A percentile compares a stretch with the other conserved stretches of the same genome.
Conservation (phyloP, 2,329 filamentous ascomycete species). For the Dothistroma pini region DNA sequence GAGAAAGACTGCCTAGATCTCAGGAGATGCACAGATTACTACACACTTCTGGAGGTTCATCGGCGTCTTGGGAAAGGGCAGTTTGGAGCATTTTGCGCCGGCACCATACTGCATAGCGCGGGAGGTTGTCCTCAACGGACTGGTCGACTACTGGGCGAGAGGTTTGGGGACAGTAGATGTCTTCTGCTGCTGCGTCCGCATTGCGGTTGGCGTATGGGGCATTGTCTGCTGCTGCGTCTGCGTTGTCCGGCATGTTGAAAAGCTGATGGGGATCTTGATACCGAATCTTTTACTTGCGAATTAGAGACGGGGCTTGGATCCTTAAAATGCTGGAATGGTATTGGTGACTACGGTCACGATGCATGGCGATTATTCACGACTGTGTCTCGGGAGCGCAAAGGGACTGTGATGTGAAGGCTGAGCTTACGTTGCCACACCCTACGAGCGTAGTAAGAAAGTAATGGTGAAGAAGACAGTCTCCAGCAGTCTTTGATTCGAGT, state of each 20-base stretch:
- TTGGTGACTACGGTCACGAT: background rate
- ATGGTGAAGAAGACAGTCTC: background rate
- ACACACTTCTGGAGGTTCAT: background rate
- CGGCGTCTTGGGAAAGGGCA: background rate
- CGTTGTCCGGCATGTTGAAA: background rate
- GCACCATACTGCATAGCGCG: background rate
- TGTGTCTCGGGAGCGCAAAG: background rate
- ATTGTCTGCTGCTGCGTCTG: background rate
- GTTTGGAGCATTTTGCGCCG: background rate
- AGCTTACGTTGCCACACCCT: background rate
- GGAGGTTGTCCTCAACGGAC: background rate
- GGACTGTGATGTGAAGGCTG: background rate
- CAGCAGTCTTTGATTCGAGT: no score
- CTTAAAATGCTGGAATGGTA: no score
- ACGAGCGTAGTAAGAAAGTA: no score
- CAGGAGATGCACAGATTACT: no score
- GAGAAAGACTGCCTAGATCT: background rate
- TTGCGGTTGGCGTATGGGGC: background rate
- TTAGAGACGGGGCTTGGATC: no score
- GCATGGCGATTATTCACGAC: background rate
- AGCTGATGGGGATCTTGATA: no score
- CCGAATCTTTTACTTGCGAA: no score
- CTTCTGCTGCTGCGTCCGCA: background rate
- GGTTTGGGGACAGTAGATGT: background rate
- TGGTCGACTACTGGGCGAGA: background rate